Evolutionary conservation across 2,329 filamentous ascomycete species (phyloP).

Genomic region (Xylariales sp.): DNA sequence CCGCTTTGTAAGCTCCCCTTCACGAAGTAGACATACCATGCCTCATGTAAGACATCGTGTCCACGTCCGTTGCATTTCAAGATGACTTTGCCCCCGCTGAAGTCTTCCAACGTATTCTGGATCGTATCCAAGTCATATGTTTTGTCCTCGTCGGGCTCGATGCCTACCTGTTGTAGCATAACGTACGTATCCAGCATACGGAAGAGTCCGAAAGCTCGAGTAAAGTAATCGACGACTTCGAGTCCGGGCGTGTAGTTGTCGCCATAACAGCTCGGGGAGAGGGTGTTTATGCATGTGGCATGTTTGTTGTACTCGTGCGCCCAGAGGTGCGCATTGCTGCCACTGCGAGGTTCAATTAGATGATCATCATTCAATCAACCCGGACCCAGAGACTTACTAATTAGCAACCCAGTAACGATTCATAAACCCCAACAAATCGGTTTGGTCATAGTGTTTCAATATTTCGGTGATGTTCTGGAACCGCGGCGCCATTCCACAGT

Average conservation of each 20-base stretch:
- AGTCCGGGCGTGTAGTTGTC: conserved; percentile 40
- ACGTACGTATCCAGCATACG: conserved; percentile 37
- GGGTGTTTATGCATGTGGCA: conserved; percentile 67
- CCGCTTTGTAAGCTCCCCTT: conserved; percentile 47
- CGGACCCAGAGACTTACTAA: conserved; percentile 20
- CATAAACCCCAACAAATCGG: conserved; percentile 34
- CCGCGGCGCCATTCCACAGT: conserved; percentile 36
- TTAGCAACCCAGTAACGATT: conserved; percentile 39
- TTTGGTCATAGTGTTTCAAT: conserved; percentile 34
- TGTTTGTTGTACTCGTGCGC: conserved; percentile 69
- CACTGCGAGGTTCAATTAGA: conserved; percentile 17
- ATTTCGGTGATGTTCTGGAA: conserved; percentile 39
- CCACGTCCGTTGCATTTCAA: conserved; percentile 35
- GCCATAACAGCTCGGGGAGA: conserved; percentile 60
- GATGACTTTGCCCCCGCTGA: conserved; percentile 40
- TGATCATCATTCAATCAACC: not conserved
- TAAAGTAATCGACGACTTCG: conserved; percentile 42
- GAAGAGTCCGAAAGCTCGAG: conserved; percentile 37
- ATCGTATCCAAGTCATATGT: conserved; percentile 41
- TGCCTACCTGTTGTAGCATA: conserved; percentile 32
- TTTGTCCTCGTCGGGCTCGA: conserved; percentile 28
- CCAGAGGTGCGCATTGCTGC: conserved; percentile 50
- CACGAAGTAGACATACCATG: conserved; percentile 51
- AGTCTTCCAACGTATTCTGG: conserved; percentile 35
- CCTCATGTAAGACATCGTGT: conserved; percentile 41